Evolutionary conservation across 208 protist genomes (phyloP), one percentile per base, ranked within the genome.

Genomic region (Sergeia podlipaevii): DNA sequence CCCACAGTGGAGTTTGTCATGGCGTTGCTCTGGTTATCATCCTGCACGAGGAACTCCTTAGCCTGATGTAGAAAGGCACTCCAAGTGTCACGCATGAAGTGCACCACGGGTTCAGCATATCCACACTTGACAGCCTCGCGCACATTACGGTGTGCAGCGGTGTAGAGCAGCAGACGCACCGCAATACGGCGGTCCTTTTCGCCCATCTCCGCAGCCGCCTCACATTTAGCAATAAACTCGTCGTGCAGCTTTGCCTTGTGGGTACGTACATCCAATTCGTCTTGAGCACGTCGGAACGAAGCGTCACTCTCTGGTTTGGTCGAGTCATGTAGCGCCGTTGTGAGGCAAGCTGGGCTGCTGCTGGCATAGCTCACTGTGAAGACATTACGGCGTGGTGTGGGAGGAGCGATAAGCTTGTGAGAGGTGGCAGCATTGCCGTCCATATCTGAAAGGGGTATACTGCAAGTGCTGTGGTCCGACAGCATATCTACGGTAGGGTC

Each of bases 21-120:
- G 15, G 28, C 18, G 8, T 7, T 15, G 4, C 48, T 5, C 47
- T 45, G 39, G 2, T 42, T 36, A 17, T 7, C 17, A 4, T 15
- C 24, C 0, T 47, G 36, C n/a, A n/a, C 38, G 34, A 80, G 67
- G 41, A 82, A 80, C 5, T 60, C 60, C 13, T 72, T 62, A 4
- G 66, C 65, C 46, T 90, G 76, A 18, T 56, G 41, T 24, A 90
- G 73, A 36, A 90, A 69, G 8, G 62, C 60, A 6, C 50, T 44
- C 82, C 82, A 90, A 21, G 74, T 80, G 32, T 75, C 68, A 3
- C 34, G 50, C 58, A 83, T 79, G 44, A 84, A 81, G n/a, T 68
- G 32, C 13, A 84, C 30, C 26, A 84, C 66, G 20, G 57, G 52
- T 11, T 34, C 32, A n/a, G 64, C 60, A 43, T 80, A 80, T 3